Base-by-base conservation (phyloP, 495 filamentous ascomycete genomes). In the Podospora tetraspora region DNA sequence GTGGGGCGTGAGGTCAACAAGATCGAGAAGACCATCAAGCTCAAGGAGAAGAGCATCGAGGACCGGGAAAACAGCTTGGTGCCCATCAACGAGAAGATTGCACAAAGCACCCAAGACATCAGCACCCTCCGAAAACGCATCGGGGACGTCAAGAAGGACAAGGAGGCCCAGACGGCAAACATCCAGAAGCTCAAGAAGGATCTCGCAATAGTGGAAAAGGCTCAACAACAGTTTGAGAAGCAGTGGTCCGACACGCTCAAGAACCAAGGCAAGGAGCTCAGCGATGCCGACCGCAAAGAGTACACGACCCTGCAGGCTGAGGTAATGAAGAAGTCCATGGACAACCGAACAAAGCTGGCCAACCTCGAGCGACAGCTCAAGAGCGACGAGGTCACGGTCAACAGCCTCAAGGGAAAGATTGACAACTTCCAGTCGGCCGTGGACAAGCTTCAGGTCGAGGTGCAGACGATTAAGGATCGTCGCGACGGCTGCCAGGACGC, bases 81-180 rank as follows among this genome's bases (percentile, higher is more conserved):
- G 7, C 95, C 95, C 0, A 88, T 97, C 65, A 90, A 96, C 57
- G 94, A 97, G 78, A 98, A 98, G 80, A 89, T 98, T 61, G 84
- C 88, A n/a, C 89, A 95, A 66, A 92, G 91, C 3, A 87, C 81
- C 43, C 85, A 85, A 60, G 90, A 93, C 61, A 83, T 92, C 27
- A 85, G 88, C 61, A 86, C 84, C 32, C 88, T 88, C 68, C 82
- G 86, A 37, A 87, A 83, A 25, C 86, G 89, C 62, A 88, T 94
- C 59, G 82, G 84, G 2, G 86, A 89, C 32, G 88, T 97, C 56
- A 81, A 82, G 30, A 91, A 92, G 75, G 92, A 96, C 72, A 87
- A 88, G 6, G 90, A 93, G 63, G 80, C 81, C 16, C 90, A 97
- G 75, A 78, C 84, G 0, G 78, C 82, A 60, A 84, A 84, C 43